Evolutionary conservation across 2,329 filamentous ascomycete genomes (phyloP), one percentile per base, ranked within the genome.

Genomic region (Rhexocercosporidium sp.): DNA sequence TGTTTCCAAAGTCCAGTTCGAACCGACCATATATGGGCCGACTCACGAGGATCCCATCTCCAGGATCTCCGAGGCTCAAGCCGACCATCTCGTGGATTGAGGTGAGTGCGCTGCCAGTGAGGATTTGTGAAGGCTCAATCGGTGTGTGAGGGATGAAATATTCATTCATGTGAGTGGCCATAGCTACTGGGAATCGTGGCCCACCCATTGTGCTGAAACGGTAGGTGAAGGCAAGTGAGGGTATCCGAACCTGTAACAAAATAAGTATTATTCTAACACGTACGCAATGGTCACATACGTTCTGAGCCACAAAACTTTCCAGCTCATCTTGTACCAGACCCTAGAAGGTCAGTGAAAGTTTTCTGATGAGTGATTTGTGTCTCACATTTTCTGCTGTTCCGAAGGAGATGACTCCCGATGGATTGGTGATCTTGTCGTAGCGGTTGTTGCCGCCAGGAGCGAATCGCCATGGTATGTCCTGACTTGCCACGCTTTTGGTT

Each of bases 1-100:
- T 80, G 20, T 80, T 78, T 0, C 80, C 80, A 53, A 85, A 82
- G 70, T 86, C 84, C 1, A 80, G 73, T 25, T 81, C 78, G 63
- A 86, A 86, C 18, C 81, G 78, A 20, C 81, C 80, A 65, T 86
- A 86, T 7, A 81, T 77, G 0, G 84, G 83, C 16, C 80, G 75
- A 34, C 76, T 79, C 2, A 84, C 74, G 12, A 86, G 70, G 22
- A 86, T 79, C 1, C 78, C 82, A 53, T 86, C 82, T 0, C 80
- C 80, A 0, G 76, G 74, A 62, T 82, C 81, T 9, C 78, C 80
- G 1, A 86, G 68, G 12, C 75, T 77, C 62, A 78, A 82, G 0
- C 77, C 81, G 12, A 83, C 74, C 74, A 82, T 78, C 41, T 82
- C 80, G 22, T 78, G 79, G 1, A 83, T 71, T 5, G 79, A 75